A percentile compares a stretch with the other conserved stretches of the same genome.
phyloP scores from a whole-genome alignment of 805 yeast species.

The Saccharomycopsis malanga region DNA sequence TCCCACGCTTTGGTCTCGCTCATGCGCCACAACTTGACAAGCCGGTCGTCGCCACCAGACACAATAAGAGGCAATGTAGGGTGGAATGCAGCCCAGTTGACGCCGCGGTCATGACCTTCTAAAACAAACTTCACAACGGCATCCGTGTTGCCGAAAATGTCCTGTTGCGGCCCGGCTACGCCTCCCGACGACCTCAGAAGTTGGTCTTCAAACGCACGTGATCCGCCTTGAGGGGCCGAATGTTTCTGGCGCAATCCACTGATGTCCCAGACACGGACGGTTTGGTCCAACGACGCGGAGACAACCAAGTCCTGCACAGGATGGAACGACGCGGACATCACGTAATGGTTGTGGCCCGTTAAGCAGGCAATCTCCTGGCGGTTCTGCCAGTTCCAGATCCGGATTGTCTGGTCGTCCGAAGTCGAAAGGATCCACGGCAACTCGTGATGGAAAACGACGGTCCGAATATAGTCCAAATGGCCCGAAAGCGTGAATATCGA shows the following conservation, averaged over 20 bases:
- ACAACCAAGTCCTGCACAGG: constrained; percentile 92
- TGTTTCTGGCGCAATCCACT: constrained; percentile 91
- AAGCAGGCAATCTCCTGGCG: constrained; percentile 94
- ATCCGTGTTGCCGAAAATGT: constrained; percentile 88
- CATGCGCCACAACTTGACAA: constrained; percentile 96
- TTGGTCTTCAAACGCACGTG: constrained; percentile 34
- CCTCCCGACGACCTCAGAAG: constrained; percentile 37
- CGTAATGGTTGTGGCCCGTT: constrained; percentile 98
- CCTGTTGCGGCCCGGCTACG: constrained; percentile 75
- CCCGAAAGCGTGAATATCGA: constrained; percentile 89
- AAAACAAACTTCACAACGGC: constrained; percentile 92
- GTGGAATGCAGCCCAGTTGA: constrained; percentile 97
- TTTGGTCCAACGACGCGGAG: constrained; percentile 92
- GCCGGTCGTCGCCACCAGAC: constrained; percentile 93
- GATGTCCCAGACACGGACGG: constrained; percentile 99
- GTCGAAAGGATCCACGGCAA: constrained; percentile 96
- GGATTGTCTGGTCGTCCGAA: constrained; percentile 96
- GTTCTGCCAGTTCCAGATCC: constrained; percentile 99
- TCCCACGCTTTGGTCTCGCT: constrained; percentile 98
- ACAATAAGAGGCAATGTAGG: constrained; percentile 93
- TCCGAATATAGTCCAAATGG: constrained; percentile 91
- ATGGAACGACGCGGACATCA: constrained; percentile 97
- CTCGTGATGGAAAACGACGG: constrained; percentile 90
- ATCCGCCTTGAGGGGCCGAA: constrained; percentile 61
- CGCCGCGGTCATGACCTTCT: constrained; percentile 98